Base-by-base conservation (phyloP, 2,329 filamentous ascomycete genomes). In the Mycogone perniciosa region DNA sequence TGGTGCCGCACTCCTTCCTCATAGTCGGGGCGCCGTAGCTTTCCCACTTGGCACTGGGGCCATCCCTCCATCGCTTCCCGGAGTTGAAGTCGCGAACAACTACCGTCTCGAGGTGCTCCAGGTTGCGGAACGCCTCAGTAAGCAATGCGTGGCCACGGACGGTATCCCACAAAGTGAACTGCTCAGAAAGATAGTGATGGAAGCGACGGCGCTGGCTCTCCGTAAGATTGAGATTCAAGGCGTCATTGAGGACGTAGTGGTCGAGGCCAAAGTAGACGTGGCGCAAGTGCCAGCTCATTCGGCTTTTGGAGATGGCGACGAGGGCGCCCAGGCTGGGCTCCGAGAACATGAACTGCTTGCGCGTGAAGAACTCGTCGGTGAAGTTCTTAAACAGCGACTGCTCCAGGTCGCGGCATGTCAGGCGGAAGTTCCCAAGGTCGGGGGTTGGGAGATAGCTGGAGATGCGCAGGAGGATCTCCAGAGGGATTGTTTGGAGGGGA, bases 311-410 rank as follows among this genome's bases (percentile, higher is more conserved):
- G 34, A 81, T 79, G 59, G 76, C 68, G 63, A 76, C 55, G 8
- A 85, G 68, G 0, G 75, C 70, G 47, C 77, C 71, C 7, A 85
- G 67, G 57, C 82, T 85, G 56, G 71, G 65, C 33, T 77, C 68
- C 2, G 75, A 76, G 48, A 85, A 60, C 77, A 84, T 82, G 65
- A 86, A 87, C 60, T 86, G 82, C 59, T 77, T 80, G 62, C 80
- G 81, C 46, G 69, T 71, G 65, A 88, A 87, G 70, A 84, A 87
- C 55, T 85, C 81, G 27, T 69, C 69, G 30, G 76, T 71, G 57
- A 86, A 86, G 33, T 70, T 70, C 44, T 73, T 68, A 63, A 80
- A 79, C 9, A 85, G 67, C 2, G 70, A 67, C 20, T 65, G 65
- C 60, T 86, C 81, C 9, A 82, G 60, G 13, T 69, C 62, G 50